Base-by-base conservation (phyloP, 148 eudicot genomes). In the Fagopyrum esculentum region DNA sequence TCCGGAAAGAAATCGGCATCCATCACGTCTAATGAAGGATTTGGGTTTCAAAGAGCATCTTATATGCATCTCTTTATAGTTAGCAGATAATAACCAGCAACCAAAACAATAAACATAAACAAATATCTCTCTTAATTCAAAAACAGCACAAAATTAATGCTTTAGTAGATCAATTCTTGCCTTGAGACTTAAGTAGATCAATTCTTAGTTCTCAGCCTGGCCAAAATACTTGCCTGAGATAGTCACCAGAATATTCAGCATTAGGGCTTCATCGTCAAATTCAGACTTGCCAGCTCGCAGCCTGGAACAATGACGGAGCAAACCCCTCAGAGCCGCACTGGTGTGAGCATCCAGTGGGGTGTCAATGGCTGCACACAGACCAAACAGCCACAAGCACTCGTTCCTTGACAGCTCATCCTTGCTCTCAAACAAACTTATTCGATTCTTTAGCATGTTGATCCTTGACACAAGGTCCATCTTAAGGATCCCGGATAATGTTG, bases 281-380 rank as follows among this genome's bases (percentile, higher is more conserved):
- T 82, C 87, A 2, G 77, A 55, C 84, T 92, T 95, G 22, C 45
- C 86, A 61, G 96, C 90, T 43, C 93, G 86, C 80, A 95, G 80
- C 63, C 79, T 84, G 9, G 96, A 89, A 76, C 88, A 89, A 82
- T 85, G 87, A 16, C 98, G 77, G 43, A 95, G 92, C 80, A 95
- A 74, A 77, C 90, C 83, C 29, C 98, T 84, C 9, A 95, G 85
- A 61, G 96, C 84, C 40, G 98, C 98, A 74, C 81, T 73, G 4
- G 92, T 92, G 74, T 92, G 90, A 2, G 96, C 96, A 81, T 92
- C 85, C 52, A 94, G 77, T 1, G 96, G 98, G 60, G 86, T 85
- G 77, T 90, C 98, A 51, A 94, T 81, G 15, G 80, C 84, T 3
- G 86, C 92, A 78, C 93, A 92, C 3, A 95, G 90, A 75, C 91